phyloP scores from a whole-genome alignment of 345 rosid genomes.

The Hibiscus syriacus region DNA sequence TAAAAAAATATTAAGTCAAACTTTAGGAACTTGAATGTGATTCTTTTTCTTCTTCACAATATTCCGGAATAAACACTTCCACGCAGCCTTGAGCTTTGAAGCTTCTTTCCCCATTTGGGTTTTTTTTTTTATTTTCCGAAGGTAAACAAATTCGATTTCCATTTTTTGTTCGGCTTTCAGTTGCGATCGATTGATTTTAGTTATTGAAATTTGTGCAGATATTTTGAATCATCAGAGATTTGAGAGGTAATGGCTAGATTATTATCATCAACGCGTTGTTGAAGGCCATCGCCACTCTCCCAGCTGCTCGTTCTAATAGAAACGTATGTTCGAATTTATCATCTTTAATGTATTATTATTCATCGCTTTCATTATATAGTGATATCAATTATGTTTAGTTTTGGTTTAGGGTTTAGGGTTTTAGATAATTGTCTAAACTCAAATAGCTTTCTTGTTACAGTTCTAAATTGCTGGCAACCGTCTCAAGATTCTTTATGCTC shows the following conservation, averaged over 20 bases:
- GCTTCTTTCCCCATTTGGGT: neutral
- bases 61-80: neutral
- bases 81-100: neutral
- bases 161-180: neutral
- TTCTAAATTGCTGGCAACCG: too few relatives aligned
- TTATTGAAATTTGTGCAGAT: neutral
- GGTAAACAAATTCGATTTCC: neutral
- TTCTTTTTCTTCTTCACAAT: neutral
- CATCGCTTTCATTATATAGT: neutral
- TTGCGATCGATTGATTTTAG: neutral
- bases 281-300: constrained; percentile 37
- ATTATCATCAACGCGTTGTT: constrained; percentile 52
- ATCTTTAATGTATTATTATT: neutral
- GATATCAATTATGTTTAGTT: neutral
- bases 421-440: neutral
- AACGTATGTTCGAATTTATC: constrained; percentile 28
- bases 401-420: neutral
- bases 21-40: neutral
- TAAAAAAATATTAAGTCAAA: neutral
- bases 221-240: neutral
- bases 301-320: constrained; percentile 36
- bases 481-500: neutral
- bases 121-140: too few relatives aligned
- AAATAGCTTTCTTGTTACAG: neutral
- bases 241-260: constrained; percentile 44